Evolutionary conservation across 805 yeast species (phyloP).

Genomic region (Candida tammaniensis): DNA sequence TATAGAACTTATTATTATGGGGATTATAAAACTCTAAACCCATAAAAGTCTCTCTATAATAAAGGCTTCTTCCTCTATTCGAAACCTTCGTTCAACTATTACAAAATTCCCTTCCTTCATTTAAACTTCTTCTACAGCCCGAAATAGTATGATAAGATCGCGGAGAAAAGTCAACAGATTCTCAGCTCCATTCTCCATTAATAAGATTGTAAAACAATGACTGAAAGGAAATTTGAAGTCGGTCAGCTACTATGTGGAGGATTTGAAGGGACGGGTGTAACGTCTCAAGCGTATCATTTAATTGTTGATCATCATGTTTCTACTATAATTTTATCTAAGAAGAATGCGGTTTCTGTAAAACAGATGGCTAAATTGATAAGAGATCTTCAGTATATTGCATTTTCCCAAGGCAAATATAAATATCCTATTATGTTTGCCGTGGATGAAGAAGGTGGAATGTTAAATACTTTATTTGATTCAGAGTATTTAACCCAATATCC

Average conservation of each 20-base stretch:
- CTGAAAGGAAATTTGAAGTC: too few relatives aligned
- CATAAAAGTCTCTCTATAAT: too few relatives aligned
- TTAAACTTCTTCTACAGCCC: too few relatives aligned
- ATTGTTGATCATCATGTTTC: constrained; percentile 51
- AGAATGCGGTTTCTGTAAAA: constrained; percentile 48
- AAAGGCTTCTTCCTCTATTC: too few relatives aligned
- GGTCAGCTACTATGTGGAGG: constrained; percentile 63
- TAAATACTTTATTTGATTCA: constrained; percentile 55
- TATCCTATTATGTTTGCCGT: constrained; percentile 56
- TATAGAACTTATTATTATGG: too few relatives aligned
- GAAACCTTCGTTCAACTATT: too few relatives aligned
- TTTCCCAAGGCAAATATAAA: constrained; percentile 43
- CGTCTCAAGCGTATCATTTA: constrained; percentile 50
- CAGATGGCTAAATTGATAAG: constrained; percentile 49
- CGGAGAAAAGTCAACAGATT: too few relatives aligned
- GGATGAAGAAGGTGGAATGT: constrained; percentile 65
- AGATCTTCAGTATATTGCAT: constrained; percentile 55
- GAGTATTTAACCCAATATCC: constrained; percentile 55
- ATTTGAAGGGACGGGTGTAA: constrained; percentile 53
- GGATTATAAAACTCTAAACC: too few relatives aligned
- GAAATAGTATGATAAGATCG: too few relatives aligned
- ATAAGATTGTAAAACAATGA: too few relatives aligned
- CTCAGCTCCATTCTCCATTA: too few relatives aligned
- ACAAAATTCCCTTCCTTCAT: too few relatives aligned
- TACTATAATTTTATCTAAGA: constrained; percentile 49